Base-by-base conservation (phyloP, 2,329 filamentous ascomycete species). In the Dothiorella sarmentorum region DNA sequence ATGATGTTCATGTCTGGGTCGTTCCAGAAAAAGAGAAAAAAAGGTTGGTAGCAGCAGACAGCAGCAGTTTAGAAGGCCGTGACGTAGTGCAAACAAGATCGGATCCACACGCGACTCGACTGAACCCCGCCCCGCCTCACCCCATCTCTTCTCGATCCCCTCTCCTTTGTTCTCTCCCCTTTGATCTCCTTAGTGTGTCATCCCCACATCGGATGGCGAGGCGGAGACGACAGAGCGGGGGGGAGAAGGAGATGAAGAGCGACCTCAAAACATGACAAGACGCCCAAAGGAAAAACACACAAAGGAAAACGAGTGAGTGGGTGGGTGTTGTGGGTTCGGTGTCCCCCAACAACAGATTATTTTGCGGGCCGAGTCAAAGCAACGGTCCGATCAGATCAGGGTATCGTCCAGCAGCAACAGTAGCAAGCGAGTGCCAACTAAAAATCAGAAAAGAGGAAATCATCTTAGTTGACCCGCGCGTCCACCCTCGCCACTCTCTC, bases 1-100 rank as follows among this genome's bases (percentile, higher is more conserved):
- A 53, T 53, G 49, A 53, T 53, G 49, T 38, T 53, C 49, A 53
- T 53, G 49, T 53, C 35, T 53, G 49, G 35, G 49, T 53, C 49
- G 37, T 53, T 38, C 24, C 22, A 18, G 22, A 29, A 52, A 53
- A 51, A 51, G 47, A 53, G 35, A 40, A 24, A 18, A 29, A 18
- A 53, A 40, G 40, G 31, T 17, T 40, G 49, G 49, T 10, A 53
- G 47, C 31, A 52, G 47, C 27, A 29, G 27, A n/a, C 27, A 29
- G 29, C 49, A 53, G 49, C 49, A 51, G 47, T 17, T 51, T 40
- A 53, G 49, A 53, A 53, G 49, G 35, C 49, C 49, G 49, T 53
- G 49, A 53, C 24, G 49, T 53, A 40, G 35, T 38, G 35, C 49
- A 53, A 53, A 53, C 35, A 53, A 37, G 22, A 53, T 53, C 33